phyloP scores from a whole-genome alignment of 176 grass and related monocot species.

The Triticum turgidum region DNA sequence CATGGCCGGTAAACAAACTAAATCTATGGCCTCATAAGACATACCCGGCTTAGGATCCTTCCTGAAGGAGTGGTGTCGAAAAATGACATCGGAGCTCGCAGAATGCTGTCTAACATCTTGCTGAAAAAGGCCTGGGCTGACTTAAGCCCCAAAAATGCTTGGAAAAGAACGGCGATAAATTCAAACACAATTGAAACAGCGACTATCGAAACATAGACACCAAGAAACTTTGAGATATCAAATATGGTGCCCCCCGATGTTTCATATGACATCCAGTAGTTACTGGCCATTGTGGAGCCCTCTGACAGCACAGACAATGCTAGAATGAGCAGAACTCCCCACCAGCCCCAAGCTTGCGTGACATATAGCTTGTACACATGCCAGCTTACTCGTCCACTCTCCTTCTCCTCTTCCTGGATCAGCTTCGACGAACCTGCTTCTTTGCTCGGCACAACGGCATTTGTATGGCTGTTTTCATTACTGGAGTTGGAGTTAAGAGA shows the following conservation, averaged over 20 bases:
- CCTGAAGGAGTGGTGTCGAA: slow-evolving; percentile 95
- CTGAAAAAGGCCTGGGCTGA: slow-evolving; percentile 75
- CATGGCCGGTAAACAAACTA: neutral
- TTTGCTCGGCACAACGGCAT: slow-evolving; percentile 20
- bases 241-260: slow-evolving; percentile 59
- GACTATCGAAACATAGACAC: slow-evolving; percentile 66
- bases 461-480: neutral
- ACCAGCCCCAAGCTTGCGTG: slow-evolving; percentile 85
- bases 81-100: slow-evolving; percentile 89
- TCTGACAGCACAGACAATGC: slow-evolving; percentile 48
- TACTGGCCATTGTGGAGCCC: slow-evolving; percentile 66
- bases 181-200: slow-evolving; percentile 46
- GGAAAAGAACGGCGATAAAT: slow-evolving; percentile 44
- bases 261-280: slow-evolving; percentile 89
- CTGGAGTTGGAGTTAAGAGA: slow-evolving; percentile 17
- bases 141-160: slow-evolving; percentile 64
- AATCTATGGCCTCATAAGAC: neutral
- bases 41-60: slow-evolving; percentile 88
- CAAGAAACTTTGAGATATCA: slow-evolving; percentile 61
- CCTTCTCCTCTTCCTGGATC: slow-evolving; percentile 78
- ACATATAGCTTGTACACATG: slow-evolving; percentile 76
- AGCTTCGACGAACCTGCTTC: slow-evolving; percentile 61
- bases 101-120: slow-evolving; percentile 80
- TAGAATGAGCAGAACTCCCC: slow-evolving; percentile 46
- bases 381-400: slow-evolving; percentile 73